Evolutionary conservation across 2,329 filamentous ascomycete genomes (phyloP), one percentile per base, ranked within the genome.

Genomic region (Parascedosporium putredinis): DNA sequence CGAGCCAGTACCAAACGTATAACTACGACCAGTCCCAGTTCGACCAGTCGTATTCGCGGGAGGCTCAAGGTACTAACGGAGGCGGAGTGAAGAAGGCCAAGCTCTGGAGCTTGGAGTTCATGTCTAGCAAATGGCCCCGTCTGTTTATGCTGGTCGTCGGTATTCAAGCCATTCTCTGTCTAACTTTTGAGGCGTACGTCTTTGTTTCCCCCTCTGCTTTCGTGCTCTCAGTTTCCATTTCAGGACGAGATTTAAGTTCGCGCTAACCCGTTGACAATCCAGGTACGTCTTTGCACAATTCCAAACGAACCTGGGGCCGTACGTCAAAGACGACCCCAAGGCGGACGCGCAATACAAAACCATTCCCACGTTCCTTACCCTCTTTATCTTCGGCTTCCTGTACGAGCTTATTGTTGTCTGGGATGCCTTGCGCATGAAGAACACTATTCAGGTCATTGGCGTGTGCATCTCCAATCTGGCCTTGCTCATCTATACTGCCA

Each of bases 361-460:
- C 1, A 95, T 98, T 55, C 91, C 93, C 23, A 97, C 91, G 33
- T 97, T 96, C 68, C 75, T 98, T 52, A 88, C 91, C 22, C 80
- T 98, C 44, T 95, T 97, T 73, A 95, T 96, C 65, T 96, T 98
- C 65, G 93, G 88, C 53, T 97, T 95, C 69, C 67, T 98, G 51
- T 98, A 97, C 69, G 83, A 95, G 62, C 71, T 97, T 27, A 71
- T 94, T 24, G 74, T 98, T 49, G 86, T 93, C 10, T 97, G 89
- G 77, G 93, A 98, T 71, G 93, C 91, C 14, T 74, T 98, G 52
- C 83, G 89, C 55, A 75, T 91, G 62, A 96, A 96, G 68, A 98
- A 98, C 70, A 98, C 93, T 9, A 98, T 98, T 73, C 93, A 98
- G 67, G 78, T 97, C 64, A 97, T 98, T 58, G 93, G 93, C 42